These are phyloP conservation scores for Annulohypoxylon truncatum DNA, from an alignment of 2,329 filamentous ascomycete genomes.

Conservation along the genomic window DNA sequence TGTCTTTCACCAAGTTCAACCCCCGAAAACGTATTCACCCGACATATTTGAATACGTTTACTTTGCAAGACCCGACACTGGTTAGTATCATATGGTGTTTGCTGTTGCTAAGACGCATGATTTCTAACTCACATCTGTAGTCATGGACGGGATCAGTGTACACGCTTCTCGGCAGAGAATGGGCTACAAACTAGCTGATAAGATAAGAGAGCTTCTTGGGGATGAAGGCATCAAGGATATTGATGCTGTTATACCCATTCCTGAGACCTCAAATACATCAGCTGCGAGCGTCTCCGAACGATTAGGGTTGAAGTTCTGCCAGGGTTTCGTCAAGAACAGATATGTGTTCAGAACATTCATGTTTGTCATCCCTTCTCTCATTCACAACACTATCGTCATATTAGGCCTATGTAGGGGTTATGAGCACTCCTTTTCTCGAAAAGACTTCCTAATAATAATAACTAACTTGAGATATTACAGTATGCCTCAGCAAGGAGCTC, in stretches of 20 bases:
- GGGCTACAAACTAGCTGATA: slow-evolving; percentile 78
- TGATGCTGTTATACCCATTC: slow-evolving; percentile 73
- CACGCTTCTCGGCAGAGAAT: slow-evolving; percentile 77
- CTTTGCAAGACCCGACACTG: slow-evolving; percentile 78
- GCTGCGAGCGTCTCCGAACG: slow-evolving; percentile 77
- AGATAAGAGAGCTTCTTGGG: slow-evolving; percentile 71
- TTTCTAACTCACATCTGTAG: slow-evolving; percentile 17
- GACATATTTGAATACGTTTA: slow-evolving; percentile 80
- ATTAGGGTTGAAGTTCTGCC: slow-evolving; percentile 76
- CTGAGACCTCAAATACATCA: slow-evolving; percentile 80
- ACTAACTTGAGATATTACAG: slow-evolving; percentile 57
- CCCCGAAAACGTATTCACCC: slow-evolving; percentile 73
- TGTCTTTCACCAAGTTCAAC: slow-evolving; percentile 75
- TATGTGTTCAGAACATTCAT: slow-evolving; percentile 87
- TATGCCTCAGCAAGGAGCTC: slow-evolving; percentile 78
- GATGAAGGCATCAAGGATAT: slow-evolving; percentile 74
- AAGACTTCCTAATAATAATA: neutral
- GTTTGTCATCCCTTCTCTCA: slow-evolving; percentile 10
- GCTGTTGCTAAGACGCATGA: neutral
- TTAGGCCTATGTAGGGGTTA: neutral
- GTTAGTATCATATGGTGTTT: slow-evolving; percentile 5
- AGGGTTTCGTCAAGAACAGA: slow-evolving; percentile 82
- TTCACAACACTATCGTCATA: neutral
- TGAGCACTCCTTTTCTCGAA: neutral
- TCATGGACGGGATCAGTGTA: slow-evolving; percentile 38